Evolutionary conservation across 495 filamentous ascomycete genomes (phyloP), one percentile per base, ranked within the genome.

Genomic region (Usnea hakonensis): DNA sequence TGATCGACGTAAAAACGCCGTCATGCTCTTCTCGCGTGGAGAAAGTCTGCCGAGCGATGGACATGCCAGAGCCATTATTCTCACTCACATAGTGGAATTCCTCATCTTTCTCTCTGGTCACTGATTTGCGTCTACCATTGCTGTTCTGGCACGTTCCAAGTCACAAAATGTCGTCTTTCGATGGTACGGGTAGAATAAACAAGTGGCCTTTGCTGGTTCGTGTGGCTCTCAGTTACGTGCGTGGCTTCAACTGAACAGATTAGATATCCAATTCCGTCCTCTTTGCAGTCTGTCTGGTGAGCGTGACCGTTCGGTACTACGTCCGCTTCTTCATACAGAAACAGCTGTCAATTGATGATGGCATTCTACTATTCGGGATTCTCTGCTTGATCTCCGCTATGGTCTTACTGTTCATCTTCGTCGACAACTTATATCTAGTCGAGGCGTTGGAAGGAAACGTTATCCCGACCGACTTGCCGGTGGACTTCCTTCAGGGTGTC

Each of bases 331-430:
- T 55, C 54, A 40, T 61, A 17, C 65, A 68, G 55, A 64, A 63
- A 37, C 44, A 62, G 9, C 28, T 69, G 30, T 61, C 60, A 10
- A 32, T 64, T 17, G 68, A 68, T 43, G 68, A 69, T 68, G 67
- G 11, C 3, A 55, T 70, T 54, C 43, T 70, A 14, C 30, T 65
- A 2, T 57, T 66, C 26, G 66, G 63, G 35, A 41, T 64, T 16
- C 32, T 17, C 14, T 70, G 67, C 43, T 40, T 68, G 26, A 64
- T 62, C 28, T n/a, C 33, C 19, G 55, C 63, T 7, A 35, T 66
- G n/a, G 60, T 35, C 35, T 33, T 69, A 14, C 48, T 64, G n/a
- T 67, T 52, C 55, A n/a, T 41, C 30, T 35, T 50, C 48, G 36
- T 67, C 36, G 60, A 70, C 54, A 17, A 60, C 13, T 46, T 70